phyloP scores from a whole-genome alignment of 768 basidiomycete species.

The Hypsizygus marmoreus region DNA sequence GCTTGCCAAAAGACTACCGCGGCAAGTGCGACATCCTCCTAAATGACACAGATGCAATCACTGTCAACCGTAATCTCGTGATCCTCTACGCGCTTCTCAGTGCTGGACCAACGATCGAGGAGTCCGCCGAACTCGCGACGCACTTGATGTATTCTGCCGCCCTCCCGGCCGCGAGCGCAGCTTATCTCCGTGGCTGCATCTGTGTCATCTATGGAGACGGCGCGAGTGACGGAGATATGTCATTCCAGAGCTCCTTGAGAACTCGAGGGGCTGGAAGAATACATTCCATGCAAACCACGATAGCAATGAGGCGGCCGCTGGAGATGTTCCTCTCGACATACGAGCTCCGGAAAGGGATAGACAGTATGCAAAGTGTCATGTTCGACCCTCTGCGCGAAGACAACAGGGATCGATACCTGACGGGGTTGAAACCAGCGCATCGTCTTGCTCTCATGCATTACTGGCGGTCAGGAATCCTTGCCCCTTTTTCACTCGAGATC shows the following conservation, averaged over 20 bases:
- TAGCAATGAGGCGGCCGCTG: conserved; percentile 36
- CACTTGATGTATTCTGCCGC: conserved; percentile 46
- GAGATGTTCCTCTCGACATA: conserved; percentile 39
- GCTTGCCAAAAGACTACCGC: conserved; percentile 33
- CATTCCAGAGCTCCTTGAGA: conserved; percentile 34
- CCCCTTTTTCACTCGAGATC: conserved; percentile 37
- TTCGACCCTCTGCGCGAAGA: conserved; percentile 40
- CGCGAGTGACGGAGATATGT: conserved; percentile 33
- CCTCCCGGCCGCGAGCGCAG: conserved; percentile 33
- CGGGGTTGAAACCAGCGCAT: conserved; percentile 41
- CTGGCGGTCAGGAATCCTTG: conserved; percentile 40
- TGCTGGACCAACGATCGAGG: conserved; percentile 39
- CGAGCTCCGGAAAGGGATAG: conserved; percentile 27
- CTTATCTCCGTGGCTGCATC: conserved; percentile 36
- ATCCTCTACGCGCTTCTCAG: conserved; percentile 39
- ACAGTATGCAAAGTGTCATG: conserved; percentile 30
- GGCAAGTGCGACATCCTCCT: conserved; percentile 41
- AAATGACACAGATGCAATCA: conserved; percentile 38
- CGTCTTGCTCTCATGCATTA: conserved; percentile 36
- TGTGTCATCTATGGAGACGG: conserved; percentile 36
- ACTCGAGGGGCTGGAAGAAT: conserved; percentile 38
- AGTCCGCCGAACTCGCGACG: conserved; percentile 41
- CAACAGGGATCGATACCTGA: conserved; percentile 41
- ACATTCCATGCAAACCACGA: conserved; percentile 37
- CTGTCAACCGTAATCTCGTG: conserved; percentile 42